Base-by-base conservation (phyloP, 164 flowering plant genomes). In the Santalum album region DNA sequence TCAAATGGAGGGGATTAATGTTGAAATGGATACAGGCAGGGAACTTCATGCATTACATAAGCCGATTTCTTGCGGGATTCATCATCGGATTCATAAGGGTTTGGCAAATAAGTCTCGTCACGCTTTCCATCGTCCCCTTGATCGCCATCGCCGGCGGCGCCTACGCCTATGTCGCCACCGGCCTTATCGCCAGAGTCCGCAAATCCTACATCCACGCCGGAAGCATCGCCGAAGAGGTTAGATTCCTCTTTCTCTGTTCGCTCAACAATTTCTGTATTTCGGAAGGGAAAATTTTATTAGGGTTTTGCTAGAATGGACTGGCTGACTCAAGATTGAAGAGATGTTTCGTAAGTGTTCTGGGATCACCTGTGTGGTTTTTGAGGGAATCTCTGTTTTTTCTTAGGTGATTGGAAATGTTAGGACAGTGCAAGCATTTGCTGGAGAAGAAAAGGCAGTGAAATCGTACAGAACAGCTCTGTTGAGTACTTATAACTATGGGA, bases 391-490 rank as follows among this genome's bases (percentile, higher is more conserved):
- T 3, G 34, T 3, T 9, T 38, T 12, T 9, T 38, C 1, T 38
- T 38, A 89, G 98, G 96, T 82, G 62, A 79, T 90, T 35, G 99
- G 81, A 14, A 90, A 94, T 69, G 83, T 94, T 1, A 74, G 99
- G 59, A 90, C 96, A 1, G 99, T 94, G 35, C 97, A 89, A 62
- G 99, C 99, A 47, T 94, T 94, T 76, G 84, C 77, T 0, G 99
- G 95, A 12, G 99, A 94, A 73, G 97, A 90, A 23, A 82, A 53
- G 54, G 96, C 96, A 0, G 92, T 94, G 38, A 73, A 56, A 49
- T 68, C 75, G 1, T 94, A 94, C 52, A 76, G 35, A 57, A 27
- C 60, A 12, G 91, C 97, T 25, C 79, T 94, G 0, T 27, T 43
- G 54, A 76, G 73, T 48, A 87, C 92, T 6, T 89, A 87, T 56